Evolutionary conservation across 2,329 filamentous ascomycete genomes (phyloP).

Genomic region (Ascochyta clinopodiicola): DNA sequence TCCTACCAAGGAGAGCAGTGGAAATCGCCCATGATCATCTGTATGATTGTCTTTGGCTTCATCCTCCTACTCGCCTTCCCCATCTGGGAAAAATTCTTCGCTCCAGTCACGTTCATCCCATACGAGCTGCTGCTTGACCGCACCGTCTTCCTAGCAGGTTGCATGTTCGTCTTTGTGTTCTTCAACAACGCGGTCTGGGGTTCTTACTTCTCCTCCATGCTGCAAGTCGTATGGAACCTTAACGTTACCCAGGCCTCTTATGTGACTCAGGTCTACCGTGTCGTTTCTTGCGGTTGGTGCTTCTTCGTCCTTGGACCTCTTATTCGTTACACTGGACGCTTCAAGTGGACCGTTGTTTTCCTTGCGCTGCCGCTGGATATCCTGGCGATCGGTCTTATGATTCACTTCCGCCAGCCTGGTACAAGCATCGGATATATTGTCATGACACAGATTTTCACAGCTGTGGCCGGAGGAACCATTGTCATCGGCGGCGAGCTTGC

Average conservation of each 20-base stretch:
- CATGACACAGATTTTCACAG: slow-evolving; percentile 39
- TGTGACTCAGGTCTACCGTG: slow-evolving; percentile 42
- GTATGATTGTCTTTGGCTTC: slow-evolving; percentile 46
- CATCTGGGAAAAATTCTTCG: slow-evolving; percentile 47
- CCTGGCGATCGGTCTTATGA: slow-evolving; percentile 34
- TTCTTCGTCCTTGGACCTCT: slow-evolving; percentile 25
- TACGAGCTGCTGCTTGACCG: slow-evolving; percentile 55
- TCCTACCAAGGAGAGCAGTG: slow-evolving; percentile 39
- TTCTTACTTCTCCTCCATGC: slow-evolving; percentile 47
- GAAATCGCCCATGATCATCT: slow-evolving; percentile 44
- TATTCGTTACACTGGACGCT: slow-evolving; percentile 25
- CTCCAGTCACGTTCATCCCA: slow-evolving; percentile 48
- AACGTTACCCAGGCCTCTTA: slow-evolving; percentile 41
- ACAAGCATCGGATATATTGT: slow-evolving; percentile 35
- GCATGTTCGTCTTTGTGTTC: slow-evolving; percentile 49
- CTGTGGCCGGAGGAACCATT: slow-evolving; percentile 30
- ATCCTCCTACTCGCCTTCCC: slow-evolving; percentile 43
- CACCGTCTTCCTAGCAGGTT: slow-evolving; percentile 58
- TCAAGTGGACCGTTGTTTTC: slow-evolving; percentile 27
- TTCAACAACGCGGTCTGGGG: slow-evolving; percentile 41
- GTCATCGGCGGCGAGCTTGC: slow-evolving; percentile 31
- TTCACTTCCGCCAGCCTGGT: slow-evolving; percentile 35
- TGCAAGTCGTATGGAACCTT: slow-evolving; percentile 46
- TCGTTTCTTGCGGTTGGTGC: slow-evolving; percentile 31
- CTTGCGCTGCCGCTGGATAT: slow-evolving; percentile 29